Evolutionary conservation across 108 stramenopile species (phyloP).

Genomic region (Epipyxis sp.): DNA sequence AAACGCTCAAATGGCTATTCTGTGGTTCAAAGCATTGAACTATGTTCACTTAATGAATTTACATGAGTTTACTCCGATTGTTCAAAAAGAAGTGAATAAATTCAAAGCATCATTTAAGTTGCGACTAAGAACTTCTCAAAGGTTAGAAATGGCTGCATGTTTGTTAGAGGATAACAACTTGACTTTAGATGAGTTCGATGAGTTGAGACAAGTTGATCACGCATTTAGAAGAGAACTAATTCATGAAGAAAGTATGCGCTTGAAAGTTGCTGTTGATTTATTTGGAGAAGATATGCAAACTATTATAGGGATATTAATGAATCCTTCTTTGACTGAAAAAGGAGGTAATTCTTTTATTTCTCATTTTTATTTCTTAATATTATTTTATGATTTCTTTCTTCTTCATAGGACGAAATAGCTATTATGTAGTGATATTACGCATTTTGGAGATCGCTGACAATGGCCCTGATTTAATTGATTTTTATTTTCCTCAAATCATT

Average conservation of each 20-base stretch:
- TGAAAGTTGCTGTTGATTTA: background rate
- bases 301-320: slow-evolving; percentile 10
- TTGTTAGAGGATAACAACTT: background rate
- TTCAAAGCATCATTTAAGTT: slow-evolving; percentile 29
- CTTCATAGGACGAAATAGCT: background rate
- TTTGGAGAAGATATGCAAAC: slow-evolving; percentile 29
- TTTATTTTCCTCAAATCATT: slow-evolving; percentile 25
- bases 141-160: slow-evolving; percentile 16
- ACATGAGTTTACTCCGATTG: slow-evolving; percentile 10
- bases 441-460: slow-evolving; percentile 26
- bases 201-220: slow-evolving; percentile 18
- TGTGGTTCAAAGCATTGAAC: slow-evolving; percentile 21
- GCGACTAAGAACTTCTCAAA: slow-evolving; percentile 8
- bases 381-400: too few relatives aligned
- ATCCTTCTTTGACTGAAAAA: slow-evolving; percentile 1
- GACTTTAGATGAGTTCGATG: slow-evolving; percentile 15
- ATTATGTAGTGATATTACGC: background rate
- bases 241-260: slow-evolving; percentile 3
- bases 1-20: slow-evolving; percentile 19
- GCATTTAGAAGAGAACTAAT: slow-evolving; percentile 9
- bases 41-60: slow-evolving; percentile 23
- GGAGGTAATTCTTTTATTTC: background rate
- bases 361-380: background rate
- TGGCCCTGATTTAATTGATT: slow-evolving; percentile 15
- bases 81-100: background rate